A percentile compares a stretch with the other conserved stretches of the same genome.
Conservation (phyloP, 2,329 filamentous ascomycete species). For the Colletotrichum noveboracense region DNA sequence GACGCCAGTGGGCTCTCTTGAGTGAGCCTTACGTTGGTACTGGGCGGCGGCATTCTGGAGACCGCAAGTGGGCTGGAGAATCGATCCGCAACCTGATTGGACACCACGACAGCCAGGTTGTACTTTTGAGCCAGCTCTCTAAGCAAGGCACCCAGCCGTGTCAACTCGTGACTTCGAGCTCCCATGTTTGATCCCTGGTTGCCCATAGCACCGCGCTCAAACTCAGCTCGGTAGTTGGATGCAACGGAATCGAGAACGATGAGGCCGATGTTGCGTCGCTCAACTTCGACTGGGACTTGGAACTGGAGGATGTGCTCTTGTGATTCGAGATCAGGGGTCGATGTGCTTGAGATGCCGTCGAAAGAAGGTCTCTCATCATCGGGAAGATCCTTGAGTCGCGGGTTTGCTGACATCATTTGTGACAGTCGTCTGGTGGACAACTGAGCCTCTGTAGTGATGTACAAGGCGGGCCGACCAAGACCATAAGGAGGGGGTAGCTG, state of each 20-base stretch:
- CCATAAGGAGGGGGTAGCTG: slow-evolving; percentile 80
- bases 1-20: slow-evolving; percentile 59
- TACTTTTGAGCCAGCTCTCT: slow-evolving; percentile 77
- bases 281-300: slow-evolving; percentile 86
- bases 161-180: slow-evolving; percentile 76
- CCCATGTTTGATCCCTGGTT: slow-evolving; percentile 66
- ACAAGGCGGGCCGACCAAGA: slow-evolving; percentile 77
- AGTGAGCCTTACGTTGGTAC: slow-evolving; percentile 16
- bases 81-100: slow-evolving; percentile 94
- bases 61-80: slow-evolving; percentile 52
- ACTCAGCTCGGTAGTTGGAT: slow-evolving; percentile 94
- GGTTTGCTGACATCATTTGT: slow-evolving; percentile 77
- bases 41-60: slow-evolving; percentile 23
- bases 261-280: slow-evolving; percentile 78
- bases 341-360: slow-evolving; percentile 78
- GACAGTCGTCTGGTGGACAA: slow-evolving; percentile 81
- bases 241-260: slow-evolving; percentile 91
- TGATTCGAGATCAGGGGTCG: slow-evolving; percentile 87
- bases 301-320: slow-evolving; percentile 95
- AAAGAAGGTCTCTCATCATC: slow-evolving; percentile 61
- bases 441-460: slow-evolving; percentile 91
- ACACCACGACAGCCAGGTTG: slow-evolving; percentile 84
- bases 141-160: slow-evolving; percentile 76
- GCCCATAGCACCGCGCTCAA: slow-evolving; percentile 61
- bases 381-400: slow-evolving; percentile 52